phyloP scores from a whole-genome alignment of 192 early-diverging fungal genomes.

The Coemansia sp. region DNA sequence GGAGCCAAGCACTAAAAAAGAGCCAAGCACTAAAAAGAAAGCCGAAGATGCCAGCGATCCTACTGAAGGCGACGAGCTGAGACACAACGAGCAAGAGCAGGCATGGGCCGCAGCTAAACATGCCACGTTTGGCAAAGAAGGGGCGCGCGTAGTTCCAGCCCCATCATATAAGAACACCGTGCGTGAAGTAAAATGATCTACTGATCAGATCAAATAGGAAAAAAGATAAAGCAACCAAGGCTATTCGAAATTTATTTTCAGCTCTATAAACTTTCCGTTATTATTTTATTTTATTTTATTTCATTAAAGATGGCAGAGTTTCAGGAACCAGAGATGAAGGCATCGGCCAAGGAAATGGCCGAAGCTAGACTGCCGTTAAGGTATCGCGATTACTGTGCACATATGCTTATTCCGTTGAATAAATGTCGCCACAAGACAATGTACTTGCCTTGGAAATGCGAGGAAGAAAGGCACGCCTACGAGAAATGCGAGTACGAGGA shows the following conservation, averaged over 20 bases:
- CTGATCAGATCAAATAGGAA: constrained; percentile 16
- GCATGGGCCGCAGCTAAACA: constrained; percentile 24
- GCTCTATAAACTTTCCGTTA: background rate
- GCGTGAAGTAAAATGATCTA: constrained; percentile 16
- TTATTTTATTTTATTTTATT: background rate
- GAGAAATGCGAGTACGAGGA: constrained; percentile 98
- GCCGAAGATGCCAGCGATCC: background rate
- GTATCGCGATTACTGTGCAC: constrained; percentile 94
- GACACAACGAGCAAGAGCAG: constrained; percentile 21
- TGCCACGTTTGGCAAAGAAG: constrained; percentile 19
- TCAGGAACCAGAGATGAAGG: constrained; percentile 74
- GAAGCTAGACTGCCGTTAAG: constrained; percentile 82
- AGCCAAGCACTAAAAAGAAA: constrained; percentile 19
- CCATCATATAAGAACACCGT: constrained; percentile 19
- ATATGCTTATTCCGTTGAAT: constrained; percentile 89
- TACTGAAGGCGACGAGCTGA: background rate
- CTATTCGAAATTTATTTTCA: background rate
- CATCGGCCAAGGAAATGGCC: constrained; percentile 84
- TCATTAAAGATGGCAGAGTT: constrained; percentile 42
- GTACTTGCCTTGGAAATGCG: constrained; percentile 95
- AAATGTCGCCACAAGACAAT: constrained; percentile 84
- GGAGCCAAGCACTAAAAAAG: background rate
- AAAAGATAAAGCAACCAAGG: background rate
- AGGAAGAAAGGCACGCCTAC: constrained; percentile 83
- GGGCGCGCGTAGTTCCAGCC: constrained; percentile 19